Evolutionary conservation across 805 yeast species (phyloP).

Genomic region (Lachancea dasiensis): DNA sequence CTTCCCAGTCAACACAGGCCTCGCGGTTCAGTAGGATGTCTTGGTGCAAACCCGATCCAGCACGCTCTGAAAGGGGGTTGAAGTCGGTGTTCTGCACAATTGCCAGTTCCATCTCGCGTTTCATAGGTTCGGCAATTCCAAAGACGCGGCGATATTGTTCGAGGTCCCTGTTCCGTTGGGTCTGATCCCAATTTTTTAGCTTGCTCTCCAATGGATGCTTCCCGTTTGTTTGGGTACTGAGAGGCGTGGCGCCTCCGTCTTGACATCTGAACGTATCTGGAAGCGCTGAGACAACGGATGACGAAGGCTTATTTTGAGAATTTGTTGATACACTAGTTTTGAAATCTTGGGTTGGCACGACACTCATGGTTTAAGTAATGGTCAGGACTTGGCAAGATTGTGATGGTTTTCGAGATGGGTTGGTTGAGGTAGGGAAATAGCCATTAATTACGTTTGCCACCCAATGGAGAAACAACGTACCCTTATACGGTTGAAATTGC

Average conservation of each 20-base stretch:
- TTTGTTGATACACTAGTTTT: conserved; percentile 45
- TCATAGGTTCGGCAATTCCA: conserved; percentile 92
- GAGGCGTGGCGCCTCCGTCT: conserved; percentile 56
- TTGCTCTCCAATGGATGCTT: conserved; percentile 85
- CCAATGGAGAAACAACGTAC: not conserved
- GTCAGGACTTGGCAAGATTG: not conserved
- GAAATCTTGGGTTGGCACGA: conserved; percentile 49
- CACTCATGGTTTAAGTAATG: conserved; percentile 31
- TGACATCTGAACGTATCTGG: conserved; percentile 63
- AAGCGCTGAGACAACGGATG: conserved; percentile 62
- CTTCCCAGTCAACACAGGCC: conserved; percentile 85
- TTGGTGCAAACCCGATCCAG: conserved; percentile 41
- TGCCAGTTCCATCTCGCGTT: conserved; percentile 80
- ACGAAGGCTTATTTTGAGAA: conserved; percentile 43
- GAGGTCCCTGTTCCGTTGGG: conserved; percentile 61
- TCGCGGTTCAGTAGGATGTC: conserved; percentile 81
- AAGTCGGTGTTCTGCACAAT: conserved; percentile 66
- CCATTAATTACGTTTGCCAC: not conserved
- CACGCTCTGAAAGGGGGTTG: conserved; percentile 54
- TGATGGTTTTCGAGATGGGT: not conserved
- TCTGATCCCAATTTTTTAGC: conserved; percentile 71
- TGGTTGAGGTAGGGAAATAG: not conserved
- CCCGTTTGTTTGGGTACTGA: conserved; percentile 56
- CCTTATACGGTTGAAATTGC: not conserved
- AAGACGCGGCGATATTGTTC: conserved; percentile 76